phyloP scores from a whole-genome alignment of 495 filamentous ascomycete genomes.

The Aspergillus homomorphus region DNA sequence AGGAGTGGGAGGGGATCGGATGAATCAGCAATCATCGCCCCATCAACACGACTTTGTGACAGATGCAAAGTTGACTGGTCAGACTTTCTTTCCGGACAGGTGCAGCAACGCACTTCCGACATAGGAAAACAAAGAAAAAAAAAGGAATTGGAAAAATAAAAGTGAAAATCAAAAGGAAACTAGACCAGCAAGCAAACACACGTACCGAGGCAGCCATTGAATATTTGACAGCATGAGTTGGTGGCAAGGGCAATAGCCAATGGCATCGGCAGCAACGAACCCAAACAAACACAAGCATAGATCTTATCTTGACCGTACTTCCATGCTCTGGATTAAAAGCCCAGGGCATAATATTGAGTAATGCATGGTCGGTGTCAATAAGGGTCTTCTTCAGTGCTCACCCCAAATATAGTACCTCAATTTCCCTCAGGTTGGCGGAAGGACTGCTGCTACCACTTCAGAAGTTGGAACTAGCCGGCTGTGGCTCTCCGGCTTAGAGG shows the following conservation, averaged over 20 bases:
- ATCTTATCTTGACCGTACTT: slow-evolving; percentile 1
- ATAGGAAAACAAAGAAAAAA: background rate
- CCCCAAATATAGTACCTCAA: slow-evolving; percentile 6
- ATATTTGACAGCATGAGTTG: too few species aligned
- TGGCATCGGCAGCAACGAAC: background rate
- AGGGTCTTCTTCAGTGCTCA: background rate
- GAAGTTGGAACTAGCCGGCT: background rate
- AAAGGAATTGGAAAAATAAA: background rate
- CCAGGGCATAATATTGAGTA: background rate
- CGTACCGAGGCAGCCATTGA: background rate
- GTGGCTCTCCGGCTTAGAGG: background rate
- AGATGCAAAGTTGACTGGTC: slow-evolving; percentile 9
- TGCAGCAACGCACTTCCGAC: slow-evolving; percentile 3
- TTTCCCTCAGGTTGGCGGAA: slow-evolving; percentile 2
- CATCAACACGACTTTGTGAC: slow-evolving; percentile 6
- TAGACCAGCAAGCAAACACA: background rate
- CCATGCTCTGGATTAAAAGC: background rate
- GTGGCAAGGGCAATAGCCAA: too few species aligned
- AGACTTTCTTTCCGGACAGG: background rate
- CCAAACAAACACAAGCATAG: slow-evolving; percentile 3
- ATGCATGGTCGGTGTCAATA: background rate
- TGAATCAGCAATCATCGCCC: background rate
- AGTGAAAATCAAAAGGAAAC: background rate
- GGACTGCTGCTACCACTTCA: background rate
- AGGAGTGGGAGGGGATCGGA: background rate